A percentile compares a stretch with the other conserved stretches of the same genome.
These are phyloP conservation scores for Castanopsis chinensis DNA, from an alignment of 306 rosid genomes.

Conservation along the genomic window DNA sequence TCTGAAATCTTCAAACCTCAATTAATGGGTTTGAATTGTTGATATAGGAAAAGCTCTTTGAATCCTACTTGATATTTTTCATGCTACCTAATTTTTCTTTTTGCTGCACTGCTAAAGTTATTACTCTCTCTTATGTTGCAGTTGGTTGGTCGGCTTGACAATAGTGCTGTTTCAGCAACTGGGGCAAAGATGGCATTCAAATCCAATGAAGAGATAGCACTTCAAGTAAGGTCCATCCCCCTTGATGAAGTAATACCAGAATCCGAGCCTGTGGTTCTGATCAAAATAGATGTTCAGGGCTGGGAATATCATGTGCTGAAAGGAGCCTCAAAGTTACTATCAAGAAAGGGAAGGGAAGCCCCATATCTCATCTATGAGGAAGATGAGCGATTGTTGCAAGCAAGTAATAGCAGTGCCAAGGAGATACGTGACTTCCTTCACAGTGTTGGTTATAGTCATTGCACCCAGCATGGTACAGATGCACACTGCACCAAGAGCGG, in stretches of 20 bases:
- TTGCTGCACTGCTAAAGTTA: constrained; percentile 20
- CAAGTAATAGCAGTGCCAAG: constrained; percentile 81
- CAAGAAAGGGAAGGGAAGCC: constrained; percentile 78
- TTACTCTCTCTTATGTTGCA: constrained; percentile 31
- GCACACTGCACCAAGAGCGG: constrained; percentile 85
- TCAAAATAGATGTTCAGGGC: constrained; percentile 96
- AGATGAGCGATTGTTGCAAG: constrained; percentile 79
- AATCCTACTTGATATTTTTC: too few species aligned
- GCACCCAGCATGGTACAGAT: constrained; percentile 87
- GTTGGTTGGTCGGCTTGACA: constrained; percentile 96
- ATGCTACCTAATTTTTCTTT: not conserved
- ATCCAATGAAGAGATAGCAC: constrained; percentile 82
- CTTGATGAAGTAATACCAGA: constrained; percentile 76
- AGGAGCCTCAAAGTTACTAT: constrained; percentile 77
- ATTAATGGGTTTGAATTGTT: not conserved
- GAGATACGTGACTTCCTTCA: constrained; percentile 74
- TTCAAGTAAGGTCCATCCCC: constrained; percentile 79
- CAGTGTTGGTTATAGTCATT: constrained; percentile 71
- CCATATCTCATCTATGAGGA: constrained; percentile 97
- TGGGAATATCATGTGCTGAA: constrained; percentile 97
- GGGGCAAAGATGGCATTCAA: constrained; percentile 96
- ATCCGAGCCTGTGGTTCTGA: constrained; percentile 63
- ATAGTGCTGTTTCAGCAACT: constrained; percentile 91
- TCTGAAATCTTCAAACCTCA: not conserved
- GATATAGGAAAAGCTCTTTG: not conserved